Percentiles rank a stretch among this genome's conserved stretches.
phyloP scores from a whole-genome alignment of 2,329 filamentous ascomycete genomes.

The Aspergillus intermedius region DNA sequence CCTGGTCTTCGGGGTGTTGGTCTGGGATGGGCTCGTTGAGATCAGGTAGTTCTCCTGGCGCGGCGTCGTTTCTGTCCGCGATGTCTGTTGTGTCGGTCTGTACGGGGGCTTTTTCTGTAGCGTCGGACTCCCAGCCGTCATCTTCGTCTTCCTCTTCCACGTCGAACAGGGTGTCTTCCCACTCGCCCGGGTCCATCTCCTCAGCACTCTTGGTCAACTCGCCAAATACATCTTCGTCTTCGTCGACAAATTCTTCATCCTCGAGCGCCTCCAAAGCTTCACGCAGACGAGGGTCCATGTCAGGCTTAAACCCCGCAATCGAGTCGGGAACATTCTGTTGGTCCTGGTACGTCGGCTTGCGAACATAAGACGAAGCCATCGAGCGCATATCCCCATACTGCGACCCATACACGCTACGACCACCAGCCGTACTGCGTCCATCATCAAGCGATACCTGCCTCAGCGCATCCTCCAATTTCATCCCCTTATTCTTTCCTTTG shows the following conservation, averaged over 20 bases:
- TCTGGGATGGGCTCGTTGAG: slow-evolving; percentile 35
- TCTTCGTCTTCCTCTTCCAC: slow-evolving; percentile 50
- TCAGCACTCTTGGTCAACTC: slow-evolving; percentile 58
- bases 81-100: slow-evolving; percentile 25
- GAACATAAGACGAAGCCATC: slow-evolving; percentile 65
- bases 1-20: slow-evolving; percentile 59
- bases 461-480: slow-evolving; percentile 81
- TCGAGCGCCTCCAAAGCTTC: slow-evolving; percentile 91
- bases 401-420: slow-evolving; percentile 32
- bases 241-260: slow-evolving; percentile 87
- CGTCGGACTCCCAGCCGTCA: slow-evolving; percentile 91
- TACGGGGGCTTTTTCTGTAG: slow-evolving; percentile 67
- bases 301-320: slow-evolving; percentile 88
- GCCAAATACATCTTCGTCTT: slow-evolving; percentile 76
- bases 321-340: slow-evolving; percentile 89
- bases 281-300: slow-evolving; percentile 89
- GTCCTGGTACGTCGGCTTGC: slow-evolving; percentile 74
- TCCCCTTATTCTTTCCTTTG: slow-evolving; percentile 65
- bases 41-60: slow-evolving; percentile 29
- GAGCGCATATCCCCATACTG: slow-evolving; percentile 38
- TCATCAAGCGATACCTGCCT: slow-evolving; percentile 49
- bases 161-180: slow-evolving; percentile 56
- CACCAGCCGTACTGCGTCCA: slow-evolving; percentile 18
- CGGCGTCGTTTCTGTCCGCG: slow-evolving; percentile 30
- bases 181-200: slow-evolving; percentile 74